phyloP scores from a whole-genome alignment of 176 grass and related monocot genomes.

The Avena insularis region DNA sequence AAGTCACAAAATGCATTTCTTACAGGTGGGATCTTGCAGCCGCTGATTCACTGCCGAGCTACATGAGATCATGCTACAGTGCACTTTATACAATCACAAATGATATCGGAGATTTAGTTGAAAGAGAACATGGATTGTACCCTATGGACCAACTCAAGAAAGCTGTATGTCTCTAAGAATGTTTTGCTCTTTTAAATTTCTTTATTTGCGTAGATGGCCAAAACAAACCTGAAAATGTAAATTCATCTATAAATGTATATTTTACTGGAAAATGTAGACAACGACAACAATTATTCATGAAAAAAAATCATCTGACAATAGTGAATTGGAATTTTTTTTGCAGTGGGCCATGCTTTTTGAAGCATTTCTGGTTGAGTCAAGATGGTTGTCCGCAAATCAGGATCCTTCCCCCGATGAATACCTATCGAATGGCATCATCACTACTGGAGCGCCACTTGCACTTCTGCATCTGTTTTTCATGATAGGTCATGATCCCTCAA shows the following conservation, averaged over 20 bases:
- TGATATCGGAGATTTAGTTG: conserved; percentile 44
- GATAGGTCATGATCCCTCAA: conserved; percentile 44
- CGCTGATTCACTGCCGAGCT: conserved; percentile 55
- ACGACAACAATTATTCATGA: background rate
- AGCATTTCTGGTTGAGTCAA: conserved; percentile 67
- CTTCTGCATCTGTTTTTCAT: conserved; percentile 38
- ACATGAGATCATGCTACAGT: conserved; percentile 67
- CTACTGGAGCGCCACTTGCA: conserved; percentile 34
- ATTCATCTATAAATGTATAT: background rate
- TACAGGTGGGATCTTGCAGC: conserved; percentile 57
- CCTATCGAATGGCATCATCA: conserved; percentile 55
- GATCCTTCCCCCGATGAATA: conserved; percentile 53
- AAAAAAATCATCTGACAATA: background rate
- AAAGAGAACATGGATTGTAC: conserved; percentile 58
- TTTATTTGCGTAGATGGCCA: background rate
- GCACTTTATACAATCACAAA: conserved; percentile 56
- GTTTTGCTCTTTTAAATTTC: background rate
- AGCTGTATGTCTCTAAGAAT: conserved; percentile 45
- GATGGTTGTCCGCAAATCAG: conserved; percentile 55
- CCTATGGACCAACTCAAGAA: conserved; percentile 47
- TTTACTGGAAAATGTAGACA: background rate
- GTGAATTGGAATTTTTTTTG: background rate
- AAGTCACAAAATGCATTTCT: background rate
- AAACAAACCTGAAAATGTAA: too few relatives aligned
- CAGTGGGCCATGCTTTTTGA: conserved; percentile 71